Evolutionary conservation across 106 monocot species (phyloP), one percentile per base, ranked within the genome.

Genomic region (Platanthera zijinensis): DNA sequence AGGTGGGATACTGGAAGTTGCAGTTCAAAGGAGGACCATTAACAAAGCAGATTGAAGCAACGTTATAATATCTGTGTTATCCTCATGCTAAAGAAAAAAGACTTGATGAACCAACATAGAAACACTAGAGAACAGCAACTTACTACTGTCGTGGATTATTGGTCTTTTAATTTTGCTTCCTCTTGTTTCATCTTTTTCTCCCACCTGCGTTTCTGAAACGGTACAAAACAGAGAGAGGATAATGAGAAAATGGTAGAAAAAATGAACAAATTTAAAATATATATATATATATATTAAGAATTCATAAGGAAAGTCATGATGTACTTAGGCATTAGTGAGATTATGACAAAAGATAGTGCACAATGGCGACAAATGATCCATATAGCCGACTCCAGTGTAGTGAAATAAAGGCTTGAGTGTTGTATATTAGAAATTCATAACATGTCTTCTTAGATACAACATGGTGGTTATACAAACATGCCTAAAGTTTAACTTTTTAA

Each of bases 121-220:
- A 39, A 39, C 39, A 39, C 39, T 39, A 39, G 39, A 39, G 59
- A 61, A 61, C 15, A 57, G 57, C 57, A 57, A 17, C 18, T 14
- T 14, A 5, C 57, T n/a, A n/a, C 6, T 57, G 13, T 14, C 18
- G 7, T 18, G 6, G 57, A 61, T 61, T 8, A 74, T 74, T 52
- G 75, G 47, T 76, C 72, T 25, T 83, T 80, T 57, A 39, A 39
- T 3, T 39, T 39, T 39, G 72, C 78, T 21, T 93, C 90, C 75
- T 93, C 93, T 71, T 82, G 84, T 82, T 90, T 90, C 90, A 94
- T 94, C 78, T 86, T 94, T 75, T 94, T 94, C 88, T 87, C 90
- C 94, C 94, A 94, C 66, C 86, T 83, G 8, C 90, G 94, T 76
- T 90, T 90, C 90, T 90, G 86, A 52, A 5, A 53, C 56, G 71